Evolutionary conservation across 345 rosid genomes (phyloP).

Genomic region (Conringia planisiliqua): DNA sequence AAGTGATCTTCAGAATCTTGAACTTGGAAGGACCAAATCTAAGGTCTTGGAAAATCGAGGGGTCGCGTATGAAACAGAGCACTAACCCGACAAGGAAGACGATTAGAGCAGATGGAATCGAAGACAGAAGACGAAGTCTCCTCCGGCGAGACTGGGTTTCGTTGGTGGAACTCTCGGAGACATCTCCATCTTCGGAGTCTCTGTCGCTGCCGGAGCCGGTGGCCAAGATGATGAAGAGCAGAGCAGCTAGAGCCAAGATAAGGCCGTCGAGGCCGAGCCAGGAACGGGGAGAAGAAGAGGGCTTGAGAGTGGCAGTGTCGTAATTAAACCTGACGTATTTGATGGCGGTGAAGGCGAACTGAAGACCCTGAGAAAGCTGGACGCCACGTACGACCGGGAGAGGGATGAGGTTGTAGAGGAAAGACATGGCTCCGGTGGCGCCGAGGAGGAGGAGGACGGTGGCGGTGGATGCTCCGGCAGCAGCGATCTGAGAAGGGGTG

Average conservation of each 20-base stretch:
- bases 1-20: slow-evolving; percentile 47
- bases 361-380: slow-evolving; percentile 92
- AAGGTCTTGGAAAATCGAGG: slow-evolving; percentile 26
- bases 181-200: neutral
- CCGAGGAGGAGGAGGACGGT: slow-evolving; percentile 62
- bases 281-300: slow-evolving; percentile 57
- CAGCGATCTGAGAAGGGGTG: slow-evolving; percentile 57
- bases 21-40: slow-evolving; percentile 69
- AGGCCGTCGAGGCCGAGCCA: slow-evolving; percentile 87
- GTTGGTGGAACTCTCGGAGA: neutral
- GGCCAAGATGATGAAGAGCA: slow-evolving; percentile 54
- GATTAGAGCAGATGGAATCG: slow-evolving; percentile 68
- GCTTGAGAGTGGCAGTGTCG: slow-evolving; percentile 54
- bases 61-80: slow-evolving; percentile 7
- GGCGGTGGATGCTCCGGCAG: slow-evolving; percentile 65
- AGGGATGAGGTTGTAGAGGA: slow-evolving; percentile 64
- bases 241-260: slow-evolving; percentile 52
- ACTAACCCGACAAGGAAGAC: slow-evolving; percentile 30
- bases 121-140: slow-evolving; percentile 49
- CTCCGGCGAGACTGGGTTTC: slow-evolving; percentile 16
- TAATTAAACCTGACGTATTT: slow-evolving; percentile 72
- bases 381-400: slow-evolving; percentile 92
- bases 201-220: slow-evolving; percentile 59
- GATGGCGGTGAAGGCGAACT: slow-evolving; percentile 83
- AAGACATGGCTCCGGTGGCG: slow-evolving; percentile 69